Conservation (phyloP, 495 filamentous ascomycete species). For the Aspergillus biplanus region DNA sequence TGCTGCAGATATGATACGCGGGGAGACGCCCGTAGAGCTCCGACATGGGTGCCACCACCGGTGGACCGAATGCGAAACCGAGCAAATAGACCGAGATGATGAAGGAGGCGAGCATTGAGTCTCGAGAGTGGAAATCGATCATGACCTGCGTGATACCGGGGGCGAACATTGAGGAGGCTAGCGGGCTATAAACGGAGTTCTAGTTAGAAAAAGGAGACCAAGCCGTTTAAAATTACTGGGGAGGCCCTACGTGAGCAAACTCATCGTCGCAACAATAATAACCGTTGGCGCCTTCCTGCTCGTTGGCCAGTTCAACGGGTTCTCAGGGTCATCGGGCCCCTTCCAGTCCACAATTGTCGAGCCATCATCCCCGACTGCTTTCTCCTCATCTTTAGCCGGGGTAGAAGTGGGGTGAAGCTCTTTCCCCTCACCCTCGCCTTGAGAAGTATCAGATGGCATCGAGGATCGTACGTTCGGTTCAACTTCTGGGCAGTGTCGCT, state of each 20-base stretch:
- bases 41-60: conserved; percentile 1
- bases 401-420: neutral
- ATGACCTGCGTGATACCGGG: neutral
- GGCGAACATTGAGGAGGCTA: neutral
- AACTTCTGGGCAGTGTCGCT: too few relatives aligned
- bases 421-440: neutral
- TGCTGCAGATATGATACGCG: neutral
- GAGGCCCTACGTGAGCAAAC: neutral
- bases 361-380: neutral
- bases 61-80: conserved; percentile 3
- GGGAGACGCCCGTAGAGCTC: conserved; percentile 8
- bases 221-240: too few relatives aligned
- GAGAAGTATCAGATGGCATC: neutral
- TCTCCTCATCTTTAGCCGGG: neutral
- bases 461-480: neutral
- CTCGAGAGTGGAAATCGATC: neutral
- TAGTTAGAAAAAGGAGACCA: too few relatives aligned
- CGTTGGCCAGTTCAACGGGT: neutral
- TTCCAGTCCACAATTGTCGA: neutral
- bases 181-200: neutral
- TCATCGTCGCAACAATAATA: neutral
- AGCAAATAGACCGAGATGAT: conserved; percentile 6
- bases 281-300: neutral
- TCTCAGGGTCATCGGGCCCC: neutral
- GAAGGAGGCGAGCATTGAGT: neutral